Evolutionary conservation across 768 basidiomycete species (phyloP), one percentile per base, ranked within the genome.

Genomic region (Dacryopinax primogenitus): DNA sequence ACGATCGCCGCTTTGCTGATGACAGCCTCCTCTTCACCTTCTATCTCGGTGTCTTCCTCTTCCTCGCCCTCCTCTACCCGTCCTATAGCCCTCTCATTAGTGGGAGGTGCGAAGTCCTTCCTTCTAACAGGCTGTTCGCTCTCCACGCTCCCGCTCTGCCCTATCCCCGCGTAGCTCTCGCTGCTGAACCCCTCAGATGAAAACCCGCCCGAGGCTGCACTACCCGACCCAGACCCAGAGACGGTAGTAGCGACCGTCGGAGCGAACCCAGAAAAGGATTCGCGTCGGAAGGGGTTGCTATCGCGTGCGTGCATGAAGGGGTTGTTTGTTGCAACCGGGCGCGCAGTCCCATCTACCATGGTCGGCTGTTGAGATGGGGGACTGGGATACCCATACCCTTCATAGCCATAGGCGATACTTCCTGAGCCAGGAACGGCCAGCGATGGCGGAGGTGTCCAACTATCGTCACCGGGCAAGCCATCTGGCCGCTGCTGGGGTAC

Each of bases 41-140:
- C 74, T 70, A 63, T 78, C 76, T 47, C 74, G 73, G 64, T 79
- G 74, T 67, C 78, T 80, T 71, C 74, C 76, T 64, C 71, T 76
- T 68, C 76, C 79, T n/a, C 78, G 74, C 70, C 78, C 78, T 58
- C 51, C 13, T 58, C 51, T 13, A 58, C 51, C 9, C 13, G 30
- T 18, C 26, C 51, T 32, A 58, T 58, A 23, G 23, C 26, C 51
- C 51, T 23, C 23, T 15, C 51, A 9, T 26, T 58, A 13, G 30
- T 28, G 6, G 84, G 82, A n/a, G 82, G 81, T 11, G 78, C 83
- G 71, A 88, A 88, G 74, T 88, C 87, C 0, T 84, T 79, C 66
- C 87, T 79, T 62, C 86, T 77, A 41, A 82, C 79, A 28, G 86
- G 87, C 64, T 86, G 84, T 3, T 86, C 88, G 62, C 81, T 79